A percentile compares a stretch with the other conserved stretches of the same genome.
Evolutionary conservation across 2,329 filamentous ascomycete genomes (phyloP).

Genomic region (Venturia asperata): DNA sequence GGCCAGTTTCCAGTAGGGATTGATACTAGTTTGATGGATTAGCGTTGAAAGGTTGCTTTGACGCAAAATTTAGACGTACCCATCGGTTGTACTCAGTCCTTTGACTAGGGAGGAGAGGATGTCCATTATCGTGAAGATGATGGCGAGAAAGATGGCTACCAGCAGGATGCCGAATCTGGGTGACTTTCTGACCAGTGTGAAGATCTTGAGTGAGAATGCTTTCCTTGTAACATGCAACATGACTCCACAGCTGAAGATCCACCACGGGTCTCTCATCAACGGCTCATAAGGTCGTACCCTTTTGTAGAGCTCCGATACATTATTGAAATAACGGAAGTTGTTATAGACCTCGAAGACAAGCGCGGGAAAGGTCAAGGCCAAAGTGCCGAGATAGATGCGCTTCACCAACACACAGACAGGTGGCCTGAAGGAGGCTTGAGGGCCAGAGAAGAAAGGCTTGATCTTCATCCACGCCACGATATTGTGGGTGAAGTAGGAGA

Average conservation of each 20-base stretch:
- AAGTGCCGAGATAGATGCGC: slow-evolving; percentile 32
- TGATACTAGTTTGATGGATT: slow-evolving; percentile 34
- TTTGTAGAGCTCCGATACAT: slow-evolving; percentile 46
- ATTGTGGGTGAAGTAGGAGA: slow-evolving; percentile 59
- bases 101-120: slow-evolving; percentile 51
- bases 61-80: slow-evolving; percentile 23
- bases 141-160: slow-evolving; percentile 52
- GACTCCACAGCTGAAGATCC: slow-evolving; percentile 54
- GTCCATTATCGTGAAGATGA: slow-evolving; percentile 55
- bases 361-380: slow-evolving; percentile 53
- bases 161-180: slow-evolving; percentile 59
- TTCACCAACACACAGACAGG: slow-evolving; percentile 4
- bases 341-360: slow-evolving; percentile 55
- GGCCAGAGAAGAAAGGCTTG: slow-evolving; percentile 49
- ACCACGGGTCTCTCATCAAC: slow-evolving; percentile 53
- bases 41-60: not conserved
- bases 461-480: slow-evolving; percentile 63
- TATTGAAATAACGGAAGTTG: slow-evolving; percentile 58
- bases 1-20: slow-evolving; percentile 58
- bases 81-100: slow-evolving; percentile 34
- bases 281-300: slow-evolving; percentile 53
- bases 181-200: slow-evolving; percentile 52
- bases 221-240: slow-evolving; percentile 57
- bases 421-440: slow-evolving; percentile 21
- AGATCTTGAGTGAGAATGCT: slow-evolving; percentile 52